Conservation (phyloP, 805 yeast genomes). For the Saccharomycopsis sp. region DNA sequence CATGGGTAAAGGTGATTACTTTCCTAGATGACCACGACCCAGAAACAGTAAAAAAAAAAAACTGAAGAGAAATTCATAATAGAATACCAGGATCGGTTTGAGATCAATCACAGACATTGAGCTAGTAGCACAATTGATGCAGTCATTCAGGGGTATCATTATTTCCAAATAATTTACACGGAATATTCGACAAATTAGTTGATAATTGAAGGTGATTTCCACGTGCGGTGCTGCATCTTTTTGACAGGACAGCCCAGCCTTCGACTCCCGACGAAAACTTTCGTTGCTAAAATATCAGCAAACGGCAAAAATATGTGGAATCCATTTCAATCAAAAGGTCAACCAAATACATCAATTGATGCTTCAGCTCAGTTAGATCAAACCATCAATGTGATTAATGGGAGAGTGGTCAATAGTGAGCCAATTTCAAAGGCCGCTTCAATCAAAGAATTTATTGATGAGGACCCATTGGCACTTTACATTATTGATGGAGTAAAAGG, state of each 20-base stretch:
- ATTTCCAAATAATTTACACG: not conserved
- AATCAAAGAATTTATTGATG: constrained; percentile 15
- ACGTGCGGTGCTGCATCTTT: too few relatives aligned
- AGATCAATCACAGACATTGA: too few relatives aligned
- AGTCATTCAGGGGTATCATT: not conserved
- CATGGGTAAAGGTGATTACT: too few relatives aligned
- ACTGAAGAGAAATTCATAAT: too few relatives aligned
- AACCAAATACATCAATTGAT: not conserved
- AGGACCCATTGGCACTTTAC: constrained; percentile 16
- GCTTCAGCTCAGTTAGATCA: constrained; percentile 1
- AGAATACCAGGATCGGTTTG: too few relatives aligned
- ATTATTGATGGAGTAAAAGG: constrained; percentile 22
- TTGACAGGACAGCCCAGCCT: too few relatives aligned
- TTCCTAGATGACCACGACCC: too few relatives aligned
- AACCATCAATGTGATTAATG: constrained; percentile 14
- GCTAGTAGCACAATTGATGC: not conserved
- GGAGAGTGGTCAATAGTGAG: constrained; percentile 9
- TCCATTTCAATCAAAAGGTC: constrained; percentile 7
- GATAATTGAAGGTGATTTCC: not conserved
- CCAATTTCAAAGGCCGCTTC: constrained; percentile 8
- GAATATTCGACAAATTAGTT: too few relatives aligned
- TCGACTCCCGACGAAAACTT: not conserved
- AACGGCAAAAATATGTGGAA: constrained; percentile 14
- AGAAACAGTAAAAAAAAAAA: too few relatives aligned
- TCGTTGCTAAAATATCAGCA: not conserved